These are phyloP conservation scores for Neospermospora avenae DNA, from an alignment of 2,329 filamentous ascomycete species.

Conservation along the genomic window DNA sequence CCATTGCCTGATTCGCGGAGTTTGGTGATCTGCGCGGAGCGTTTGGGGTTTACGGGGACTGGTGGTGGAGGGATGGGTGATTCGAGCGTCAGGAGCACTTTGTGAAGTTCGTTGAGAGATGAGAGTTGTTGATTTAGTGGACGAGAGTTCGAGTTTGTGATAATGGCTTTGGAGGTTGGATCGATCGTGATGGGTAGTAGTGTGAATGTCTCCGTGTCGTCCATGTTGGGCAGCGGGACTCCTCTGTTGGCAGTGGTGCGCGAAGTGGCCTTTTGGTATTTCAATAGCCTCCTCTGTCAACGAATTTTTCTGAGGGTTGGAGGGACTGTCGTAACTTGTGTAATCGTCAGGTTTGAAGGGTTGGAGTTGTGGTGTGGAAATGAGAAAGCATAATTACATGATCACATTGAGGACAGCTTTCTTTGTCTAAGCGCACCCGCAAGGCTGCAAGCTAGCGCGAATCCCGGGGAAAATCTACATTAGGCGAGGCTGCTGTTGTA, in stretches of 20 bases:
- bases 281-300: too few species aligned
- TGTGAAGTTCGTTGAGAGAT: slow-evolving; percentile 76
- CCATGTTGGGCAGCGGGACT: slow-evolving; percentile 40
- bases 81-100: slow-evolving; percentile 63
- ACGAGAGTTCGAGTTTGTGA: slow-evolving; percentile 44
- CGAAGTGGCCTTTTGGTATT: not conserved
- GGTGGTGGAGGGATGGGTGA: slow-evolving; percentile 75
- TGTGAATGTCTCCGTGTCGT: slow-evolving; percentile 71
- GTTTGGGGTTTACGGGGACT: slow-evolving; percentile 88
- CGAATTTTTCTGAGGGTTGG: not conserved
- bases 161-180: slow-evolving; percentile 74
- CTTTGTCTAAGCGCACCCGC: not conserved
- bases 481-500: not conserved
- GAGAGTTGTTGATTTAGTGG: slow-evolving; percentile 63
- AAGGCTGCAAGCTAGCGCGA: not conserved
- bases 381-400: not conserved
- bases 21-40: slow-evolving; percentile 82
- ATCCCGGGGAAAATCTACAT: not conserved
- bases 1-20: slow-evolving; percentile 84
- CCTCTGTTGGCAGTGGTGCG: not conserved
- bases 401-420: slow-evolving; percentile 1
- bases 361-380: not conserved
- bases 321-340: not conserved
- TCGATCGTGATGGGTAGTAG: slow-evolving; percentile 80
- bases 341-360: not conserved